These are phyloP conservation scores for Oemleria cerasiformis DNA, from an alignment of 306 rosid species.

Conservation along the genomic window DNA sequence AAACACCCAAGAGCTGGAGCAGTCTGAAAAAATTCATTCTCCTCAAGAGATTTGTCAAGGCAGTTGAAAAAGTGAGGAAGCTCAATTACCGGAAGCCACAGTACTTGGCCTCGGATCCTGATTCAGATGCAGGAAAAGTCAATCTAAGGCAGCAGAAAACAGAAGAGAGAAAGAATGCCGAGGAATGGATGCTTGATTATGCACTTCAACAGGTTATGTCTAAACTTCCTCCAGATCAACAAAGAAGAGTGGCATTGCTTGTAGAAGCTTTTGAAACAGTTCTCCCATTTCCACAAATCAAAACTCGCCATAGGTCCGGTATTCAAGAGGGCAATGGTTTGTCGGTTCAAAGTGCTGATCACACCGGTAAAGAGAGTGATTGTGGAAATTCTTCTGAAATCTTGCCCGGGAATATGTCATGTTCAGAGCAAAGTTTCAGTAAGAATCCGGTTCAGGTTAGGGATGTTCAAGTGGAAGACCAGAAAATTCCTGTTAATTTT, in stretches of 20 bases:
- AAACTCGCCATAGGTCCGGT: constrained; percentile 30
- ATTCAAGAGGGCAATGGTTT: constrained; percentile 28
- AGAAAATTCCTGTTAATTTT: constrained; percentile 19
- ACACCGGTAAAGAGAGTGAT: constrained; percentile 19
- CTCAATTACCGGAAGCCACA: constrained; percentile 34
- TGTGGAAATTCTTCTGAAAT: constrained; percentile 18
- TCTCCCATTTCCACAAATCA: constrained; percentile 52
- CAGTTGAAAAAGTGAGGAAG: constrained; percentile 66
- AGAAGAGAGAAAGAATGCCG: constrained; percentile 53
- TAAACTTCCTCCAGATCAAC: constrained; percentile 73
- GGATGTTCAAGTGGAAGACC: constrained; percentile 27
- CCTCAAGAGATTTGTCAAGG: constrained; percentile 82
- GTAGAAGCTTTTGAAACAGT: constrained; percentile 80
- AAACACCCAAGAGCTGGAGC: constrained; percentile 69
- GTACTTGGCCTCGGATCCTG: constrained; percentile 38
- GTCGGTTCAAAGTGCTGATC: constrained; percentile 27
- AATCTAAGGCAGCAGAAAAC: constrained; percentile 51
- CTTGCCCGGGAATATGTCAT: constrained; percentile 28
- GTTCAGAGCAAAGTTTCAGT: constrained; percentile 17
- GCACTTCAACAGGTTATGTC: constrained; percentile 85
- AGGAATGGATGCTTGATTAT: constrained; percentile 91
- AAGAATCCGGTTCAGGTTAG: constrained; percentile 20
- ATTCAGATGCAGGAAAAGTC: constrained; percentile 52
- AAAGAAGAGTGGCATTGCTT: constrained; percentile 63
- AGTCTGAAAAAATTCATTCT: constrained; percentile 63